Conservation (phyloP, 73 alveolate species). For the Tetrahymena elliotti region DNA sequence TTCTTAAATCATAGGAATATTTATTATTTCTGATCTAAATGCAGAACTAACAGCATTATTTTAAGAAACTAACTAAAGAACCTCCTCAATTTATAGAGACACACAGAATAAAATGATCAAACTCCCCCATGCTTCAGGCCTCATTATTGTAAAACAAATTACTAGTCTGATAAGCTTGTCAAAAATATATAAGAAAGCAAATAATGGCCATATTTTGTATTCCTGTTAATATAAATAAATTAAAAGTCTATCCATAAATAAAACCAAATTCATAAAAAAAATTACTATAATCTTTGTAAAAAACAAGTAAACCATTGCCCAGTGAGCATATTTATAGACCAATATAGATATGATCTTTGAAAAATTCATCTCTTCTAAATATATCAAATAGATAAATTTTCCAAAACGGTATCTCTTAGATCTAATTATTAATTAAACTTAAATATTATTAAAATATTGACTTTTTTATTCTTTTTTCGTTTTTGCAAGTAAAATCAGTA, state of each 20-base stretch:
- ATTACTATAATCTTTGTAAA: neutral
- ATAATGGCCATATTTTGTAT: neutral
- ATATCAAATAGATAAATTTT: neutral
- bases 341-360: neutral
- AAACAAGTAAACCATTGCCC: neutral
- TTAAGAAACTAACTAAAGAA: neutral
- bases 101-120: neutral
- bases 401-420: neutral
- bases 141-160: neutral
- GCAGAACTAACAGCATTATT: neutral
- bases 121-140: neutral
- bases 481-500: no score
- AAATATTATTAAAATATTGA: no score
- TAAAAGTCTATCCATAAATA: neutral
- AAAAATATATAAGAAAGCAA: neutral
- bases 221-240: neutral
- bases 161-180: neutral
- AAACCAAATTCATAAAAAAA: neutral
- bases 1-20: neutral
- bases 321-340: neutral
- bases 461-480: no score
- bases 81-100: neutral
- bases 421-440: no score
- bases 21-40: neutral
- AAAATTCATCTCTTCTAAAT: neutral